A percentile compares a stretch with the other conserved stretches of the same genome.
These are phyloP conservation scores for Dictyostelium intermedium DNA, from an alignment of 78 protist species.

Conservation along the genomic window DNA sequence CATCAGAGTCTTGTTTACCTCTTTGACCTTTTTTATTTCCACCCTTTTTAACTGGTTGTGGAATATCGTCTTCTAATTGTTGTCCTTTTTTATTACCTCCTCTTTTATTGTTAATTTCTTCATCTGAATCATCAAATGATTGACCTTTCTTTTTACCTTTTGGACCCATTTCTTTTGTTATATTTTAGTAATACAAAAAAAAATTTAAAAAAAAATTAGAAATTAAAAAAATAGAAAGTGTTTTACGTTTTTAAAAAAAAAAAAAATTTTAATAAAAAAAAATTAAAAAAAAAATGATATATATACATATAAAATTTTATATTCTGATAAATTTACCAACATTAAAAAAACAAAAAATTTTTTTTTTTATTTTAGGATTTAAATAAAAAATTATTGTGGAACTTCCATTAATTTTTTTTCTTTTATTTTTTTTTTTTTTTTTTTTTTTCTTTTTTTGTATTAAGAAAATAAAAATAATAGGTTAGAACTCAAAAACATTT, in stretches of 20 bases:
- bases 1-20: slow-evolving; percentile 41
- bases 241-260: neutral
- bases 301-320: neutral
- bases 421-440: neutral
- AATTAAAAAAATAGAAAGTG: neutral
- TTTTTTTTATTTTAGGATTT: neutral
- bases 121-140: slow-evolving; percentile 55
- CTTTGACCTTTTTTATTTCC: slow-evolving; percentile 41
- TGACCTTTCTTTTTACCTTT: slow-evolving; percentile 70
- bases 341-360: neutral
- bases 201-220: neutral
- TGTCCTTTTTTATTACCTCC: slow-evolving; percentile 20
- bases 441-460: neutral
- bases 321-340: neutral
- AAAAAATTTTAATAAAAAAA: neutral
- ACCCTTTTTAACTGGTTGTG: slow-evolving; percentile 48
- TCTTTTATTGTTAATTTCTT: slow-evolving; percentile 29
- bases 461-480: neutral
- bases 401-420: neutral
- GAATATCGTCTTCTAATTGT: slow-evolving; percentile 42
- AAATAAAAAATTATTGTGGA: no score
- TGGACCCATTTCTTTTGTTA: slow-evolving; percentile 39
- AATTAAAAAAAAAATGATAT: neutral
- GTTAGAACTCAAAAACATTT: neutral
- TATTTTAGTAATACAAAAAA: neutral